phyloP scores from a whole-genome alignment of 257 asterid genomes.

The Verbena officinalis region DNA sequence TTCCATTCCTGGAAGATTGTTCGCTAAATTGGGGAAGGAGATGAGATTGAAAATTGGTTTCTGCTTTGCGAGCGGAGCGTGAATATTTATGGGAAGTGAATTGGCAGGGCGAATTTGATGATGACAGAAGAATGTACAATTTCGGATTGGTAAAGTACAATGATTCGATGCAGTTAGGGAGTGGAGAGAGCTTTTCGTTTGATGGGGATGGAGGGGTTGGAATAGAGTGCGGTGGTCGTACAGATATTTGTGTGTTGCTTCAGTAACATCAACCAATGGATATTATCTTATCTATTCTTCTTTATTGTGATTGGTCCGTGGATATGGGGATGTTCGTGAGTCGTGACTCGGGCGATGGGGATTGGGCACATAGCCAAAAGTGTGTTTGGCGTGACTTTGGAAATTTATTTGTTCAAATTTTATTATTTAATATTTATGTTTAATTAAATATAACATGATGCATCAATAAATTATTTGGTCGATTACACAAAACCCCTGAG shows the following conservation, averaged over 20 bases:
- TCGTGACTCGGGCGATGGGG: constrained; percentile 16
- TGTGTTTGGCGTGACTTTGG: neutral
- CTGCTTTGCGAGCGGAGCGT: neutral
- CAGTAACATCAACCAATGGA: constrained; percentile 23
- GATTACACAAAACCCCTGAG: too few relatives aligned
- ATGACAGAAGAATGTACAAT: constrained; percentile 22
- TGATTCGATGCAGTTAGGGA: neutral
- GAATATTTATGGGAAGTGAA: neutral
- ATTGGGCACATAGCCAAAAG: neutral
- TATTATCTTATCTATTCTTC: constrained; percentile 29
- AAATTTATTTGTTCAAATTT: too few relatives aligned
- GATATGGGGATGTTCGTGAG: constrained; percentile 6
- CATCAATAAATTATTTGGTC: too few relatives aligned
- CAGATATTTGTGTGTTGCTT: constrained; percentile 16
- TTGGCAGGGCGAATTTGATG: neutral
- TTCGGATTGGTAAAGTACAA: neutral
- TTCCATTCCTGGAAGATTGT: constrained; percentile 49
- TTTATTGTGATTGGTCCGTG: constrained; percentile 23
- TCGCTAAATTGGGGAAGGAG: constrained; percentile 7
- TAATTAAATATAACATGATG: too few relatives aligned
- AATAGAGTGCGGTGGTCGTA: neutral
- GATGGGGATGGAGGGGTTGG: neutral
- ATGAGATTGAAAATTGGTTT: constrained; percentile 11
- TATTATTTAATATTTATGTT: too few relatives aligned
- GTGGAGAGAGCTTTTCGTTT: constrained; percentile 23